Conservation (phyloP, 257 asterid genomes). For the Scutellaria baicalensis region DNA sequence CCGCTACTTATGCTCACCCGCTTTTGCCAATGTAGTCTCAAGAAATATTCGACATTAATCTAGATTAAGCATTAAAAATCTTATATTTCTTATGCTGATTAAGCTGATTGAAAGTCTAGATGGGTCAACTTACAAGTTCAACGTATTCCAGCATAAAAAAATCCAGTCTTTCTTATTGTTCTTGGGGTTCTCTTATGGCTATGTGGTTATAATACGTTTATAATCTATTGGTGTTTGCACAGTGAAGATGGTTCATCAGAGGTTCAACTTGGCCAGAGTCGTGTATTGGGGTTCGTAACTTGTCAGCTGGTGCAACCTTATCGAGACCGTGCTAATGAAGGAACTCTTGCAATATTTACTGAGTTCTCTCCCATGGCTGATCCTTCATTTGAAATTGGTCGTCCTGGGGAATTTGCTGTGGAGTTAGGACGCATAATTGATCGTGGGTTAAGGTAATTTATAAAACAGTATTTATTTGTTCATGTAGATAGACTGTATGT, state of each 20-base stretch:
- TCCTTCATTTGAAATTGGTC: slow-evolving; percentile 89
- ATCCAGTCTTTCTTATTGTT: background rate
- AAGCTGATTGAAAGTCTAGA: no score
- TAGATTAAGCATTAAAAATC: no score
- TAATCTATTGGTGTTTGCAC: slow-evolving; percentile 21
- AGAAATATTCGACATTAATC: background rate
- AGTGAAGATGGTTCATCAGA: slow-evolving; percentile 97
- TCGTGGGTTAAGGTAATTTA: slow-evolving; percentile 82
- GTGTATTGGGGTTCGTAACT: slow-evolving; percentile 79
- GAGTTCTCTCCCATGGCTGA: slow-evolving; percentile 99
- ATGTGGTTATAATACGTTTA: background rate
- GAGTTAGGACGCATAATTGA: slow-evolving; percentile 94
- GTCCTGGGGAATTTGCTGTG: slow-evolving; percentile 85
- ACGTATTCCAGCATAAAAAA: background rate
- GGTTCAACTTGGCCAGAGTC: slow-evolving; percentile 90
- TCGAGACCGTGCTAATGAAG: slow-evolving; percentile 89
- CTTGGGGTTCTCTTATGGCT: background rate
- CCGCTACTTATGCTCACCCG: background rate
- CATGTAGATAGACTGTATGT: background rate
- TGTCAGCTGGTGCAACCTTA: slow-evolving; percentile 89
- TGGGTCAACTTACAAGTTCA: no score
- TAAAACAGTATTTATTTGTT: background rate
- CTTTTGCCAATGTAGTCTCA: background rate
- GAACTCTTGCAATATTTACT: slow-evolving; percentile 67
- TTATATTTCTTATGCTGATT: no score